Evolutionary conservation across 2,329 filamentous ascomycete genomes (phyloP), one percentile per base, ranked within the genome.

Genomic region (Colletotrichum higginsianum): DNA sequence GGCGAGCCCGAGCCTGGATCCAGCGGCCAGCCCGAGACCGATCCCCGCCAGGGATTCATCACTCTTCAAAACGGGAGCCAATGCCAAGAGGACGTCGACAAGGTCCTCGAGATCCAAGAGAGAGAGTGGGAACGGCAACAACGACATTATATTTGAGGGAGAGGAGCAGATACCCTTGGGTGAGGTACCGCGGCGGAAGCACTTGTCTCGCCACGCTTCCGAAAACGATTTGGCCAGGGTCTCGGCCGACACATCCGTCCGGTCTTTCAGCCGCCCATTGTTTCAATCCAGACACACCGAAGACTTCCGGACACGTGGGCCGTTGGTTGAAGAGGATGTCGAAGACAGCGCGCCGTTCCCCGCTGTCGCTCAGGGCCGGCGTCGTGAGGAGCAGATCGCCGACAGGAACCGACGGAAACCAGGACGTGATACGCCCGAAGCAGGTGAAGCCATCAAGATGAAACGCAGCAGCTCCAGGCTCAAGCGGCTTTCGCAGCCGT

Each of bases 331-430:
- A 40, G 80, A 82, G 13, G 79, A 79, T 6, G 78, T 83, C 2
- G 89, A 93, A 26, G 91, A 93, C 21, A 90, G 90, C 16, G 93
- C 93, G 0, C 92, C 93, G 1, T 92, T 90, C 21, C 92, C 93
- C 0, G 87, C 91, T 1, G 86, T 94, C 9, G 86, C 90, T 18
- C 92, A 92, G 73, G 86, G 90, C 18, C 84, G 86, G 11, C 84
- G 86, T 35, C 84, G 87, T 78, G 87, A 84, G 73, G 79, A 86
- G 76, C 79, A 83, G n/a, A 87, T 85, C 74, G 78, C 81, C 1
- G 87, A 88, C n/a, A 81, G 82, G 15, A 79, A 76, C 38, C 80
- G 82, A 47, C 81, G 85, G 57, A 85, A 84, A 61, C 87, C 88
- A 0, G 85, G 85, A 9, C 85, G 84, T n/a, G 79, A 80, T 5